Evolutionary conservation across 1,139 yeast species (phyloP).

Genomic region (Magnusiomyces suaveolens): DNA sequence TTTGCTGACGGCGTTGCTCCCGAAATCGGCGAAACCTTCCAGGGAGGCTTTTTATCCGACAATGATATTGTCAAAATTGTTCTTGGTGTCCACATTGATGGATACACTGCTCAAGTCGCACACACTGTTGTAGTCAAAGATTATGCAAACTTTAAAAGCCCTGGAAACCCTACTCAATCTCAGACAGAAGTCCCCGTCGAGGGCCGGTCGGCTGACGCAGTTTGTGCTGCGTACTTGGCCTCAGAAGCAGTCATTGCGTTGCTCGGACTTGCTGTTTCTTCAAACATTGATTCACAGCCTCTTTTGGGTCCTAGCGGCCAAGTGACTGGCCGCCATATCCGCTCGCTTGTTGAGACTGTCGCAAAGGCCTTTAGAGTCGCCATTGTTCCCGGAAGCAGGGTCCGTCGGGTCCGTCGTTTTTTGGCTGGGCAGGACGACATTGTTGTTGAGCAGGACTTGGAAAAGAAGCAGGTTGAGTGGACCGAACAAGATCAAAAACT

Average conservation of each 20-base stretch:
- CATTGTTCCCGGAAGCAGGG: constrained; percentile 85
- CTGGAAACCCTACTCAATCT: constrained; percentile 24
- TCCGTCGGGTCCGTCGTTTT: constrained; percentile 83
- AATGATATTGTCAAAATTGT: constrained; percentile 83
- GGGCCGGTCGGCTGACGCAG: constrained; percentile 81
- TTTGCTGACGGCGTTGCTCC: constrained; percentile 76
- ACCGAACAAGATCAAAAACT: constrained; percentile 62
- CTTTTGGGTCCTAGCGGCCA: constrained; percentile 29
- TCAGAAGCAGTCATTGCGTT: constrained; percentile 70
- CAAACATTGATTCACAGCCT: constrained; percentile 46
- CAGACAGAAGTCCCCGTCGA: constrained; percentile 66
- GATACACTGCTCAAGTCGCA: constrained; percentile 77
- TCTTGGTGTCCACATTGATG: constrained; percentile 88
- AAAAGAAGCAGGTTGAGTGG: constrained; percentile 86
- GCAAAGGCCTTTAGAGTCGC: constrained; percentile 73
- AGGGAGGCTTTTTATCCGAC: constrained; percentile 39
- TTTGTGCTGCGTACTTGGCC: constrained; percentile 83
- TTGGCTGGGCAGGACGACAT: constrained; percentile 91
- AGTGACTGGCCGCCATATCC: constrained; percentile 59
- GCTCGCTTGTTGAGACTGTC: constrained; percentile 67
- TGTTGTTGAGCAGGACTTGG: constrained; percentile 70
- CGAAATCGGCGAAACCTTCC: constrained; percentile 57
- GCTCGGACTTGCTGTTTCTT: constrained; percentile 62
- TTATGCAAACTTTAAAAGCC: constrained; percentile 27
- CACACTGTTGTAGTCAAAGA: constrained; percentile 79